These are phyloP conservation scores for Sporothrix globosa DNA, from an alignment of 2,329 filamentous ascomycete species.

Conservation along the genomic window DNA sequence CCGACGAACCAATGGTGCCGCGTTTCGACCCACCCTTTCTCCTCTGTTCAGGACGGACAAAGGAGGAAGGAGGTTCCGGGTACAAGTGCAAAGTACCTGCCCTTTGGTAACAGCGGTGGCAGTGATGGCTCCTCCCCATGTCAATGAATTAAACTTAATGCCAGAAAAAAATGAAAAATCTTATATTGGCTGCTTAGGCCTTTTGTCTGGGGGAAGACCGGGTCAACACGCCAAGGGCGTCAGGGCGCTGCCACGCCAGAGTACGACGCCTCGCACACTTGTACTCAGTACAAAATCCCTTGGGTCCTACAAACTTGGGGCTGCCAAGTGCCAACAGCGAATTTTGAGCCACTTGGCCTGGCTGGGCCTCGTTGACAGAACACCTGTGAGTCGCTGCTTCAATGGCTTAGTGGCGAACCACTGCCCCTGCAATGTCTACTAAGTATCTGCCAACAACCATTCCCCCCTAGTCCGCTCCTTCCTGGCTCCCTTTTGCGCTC, in stretches of 20 bases:
- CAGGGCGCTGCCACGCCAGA: constrained; percentile 10
- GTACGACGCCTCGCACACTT: neutral
- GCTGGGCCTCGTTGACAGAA: neutral
- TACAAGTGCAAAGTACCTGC: constrained; percentile 18
- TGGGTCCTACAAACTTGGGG: neutral
- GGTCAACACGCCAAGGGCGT: neutral
- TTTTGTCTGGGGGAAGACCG: constrained; percentile 24
- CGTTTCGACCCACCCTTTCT: constrained; percentile 25
- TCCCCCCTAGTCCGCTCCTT: constrained; percentile 12
- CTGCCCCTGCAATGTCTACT: neutral
- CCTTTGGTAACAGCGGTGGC: no score
- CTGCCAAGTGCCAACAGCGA: neutral
- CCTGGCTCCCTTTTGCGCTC: neutral
- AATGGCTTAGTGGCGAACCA: neutral
- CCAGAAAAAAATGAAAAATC: constrained; percentile 10
- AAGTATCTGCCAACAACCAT: neutral
- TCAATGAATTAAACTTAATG: constrained; percentile 20
- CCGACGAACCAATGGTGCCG: constrained; percentile 21
- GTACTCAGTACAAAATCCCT: constrained; percentile 1
- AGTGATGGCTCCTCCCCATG: constrained; percentile 4
- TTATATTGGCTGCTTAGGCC: neutral
- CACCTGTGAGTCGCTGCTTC: neutral
- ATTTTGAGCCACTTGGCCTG: neutral
- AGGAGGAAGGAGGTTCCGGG: neutral
- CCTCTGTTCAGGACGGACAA: neutral